A percentile compares a stretch with the other conserved stretches of the same genome.
Evolutionary conservation across 768 basidiomycete genomes (phyloP).

Genomic region (Serendipita sp.): DNA sequence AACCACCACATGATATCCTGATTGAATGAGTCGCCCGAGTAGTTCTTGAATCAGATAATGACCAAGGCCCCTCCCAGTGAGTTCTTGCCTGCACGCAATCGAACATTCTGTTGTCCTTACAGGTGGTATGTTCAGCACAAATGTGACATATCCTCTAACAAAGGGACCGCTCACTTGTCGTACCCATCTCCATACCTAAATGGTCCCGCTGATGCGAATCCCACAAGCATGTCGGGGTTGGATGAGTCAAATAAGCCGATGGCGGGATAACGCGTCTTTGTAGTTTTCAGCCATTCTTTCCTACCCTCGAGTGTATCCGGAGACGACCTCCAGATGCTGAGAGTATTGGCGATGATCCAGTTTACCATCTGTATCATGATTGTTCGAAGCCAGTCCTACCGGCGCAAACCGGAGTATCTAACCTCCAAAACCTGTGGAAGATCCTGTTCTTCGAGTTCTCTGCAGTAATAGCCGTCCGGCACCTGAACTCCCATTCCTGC

Average conservation of each 20-base stretch:
- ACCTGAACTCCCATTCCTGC: not conserved
- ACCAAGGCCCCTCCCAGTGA: not conserved
- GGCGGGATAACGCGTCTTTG: not conserved
- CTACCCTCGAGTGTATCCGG: not conserved
- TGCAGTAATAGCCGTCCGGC: not conserved
- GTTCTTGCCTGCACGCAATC: not conserved
- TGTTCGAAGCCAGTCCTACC: not conserved
- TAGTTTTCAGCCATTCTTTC: not conserved
- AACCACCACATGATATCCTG: not conserved
- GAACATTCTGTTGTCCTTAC: not conserved
- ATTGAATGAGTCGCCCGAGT: not conserved
- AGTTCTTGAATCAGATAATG: not conserved
- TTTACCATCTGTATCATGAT: not conserved
- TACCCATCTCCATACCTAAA: not conserved
- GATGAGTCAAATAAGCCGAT: not conserved
- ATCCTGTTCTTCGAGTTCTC: not conserved
- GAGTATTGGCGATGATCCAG: not conserved
- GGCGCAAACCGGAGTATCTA: not conserved
- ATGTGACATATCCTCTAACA: not conserved
- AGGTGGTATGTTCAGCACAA: not conserved
- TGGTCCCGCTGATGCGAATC: not conserved
- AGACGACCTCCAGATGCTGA: not conserved
- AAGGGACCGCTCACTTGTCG: not conserved
- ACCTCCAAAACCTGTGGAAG: slow-evolving; percentile 1
- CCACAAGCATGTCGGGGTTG: not conserved